These are phyloP conservation scores for Brassica hybrid DNA, from an alignment of 441 rosid genomes.

Conservation along the genomic window DNA sequence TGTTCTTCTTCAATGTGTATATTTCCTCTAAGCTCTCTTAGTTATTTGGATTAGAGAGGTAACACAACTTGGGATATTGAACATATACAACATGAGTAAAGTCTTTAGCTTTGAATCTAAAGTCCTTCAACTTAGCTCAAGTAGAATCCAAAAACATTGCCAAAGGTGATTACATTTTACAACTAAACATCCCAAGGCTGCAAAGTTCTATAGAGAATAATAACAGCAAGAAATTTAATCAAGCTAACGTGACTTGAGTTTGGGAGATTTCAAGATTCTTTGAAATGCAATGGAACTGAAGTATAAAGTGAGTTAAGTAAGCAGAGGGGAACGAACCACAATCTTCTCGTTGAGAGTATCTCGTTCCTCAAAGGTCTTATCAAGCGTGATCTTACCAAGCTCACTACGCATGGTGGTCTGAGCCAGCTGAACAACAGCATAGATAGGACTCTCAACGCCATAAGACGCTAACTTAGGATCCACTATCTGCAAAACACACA, in stretches of 20 bases:
- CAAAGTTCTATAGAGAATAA: neutral
- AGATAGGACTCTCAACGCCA: conserved; percentile 91
- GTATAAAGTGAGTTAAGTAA: neutral
- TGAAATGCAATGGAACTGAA: neutral
- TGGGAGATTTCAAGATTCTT: no score
- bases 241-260: neutral
- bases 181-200: conserved; percentile 20
- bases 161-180: neutral
- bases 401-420: conserved; percentile 99
- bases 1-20: conserved; percentile 18
- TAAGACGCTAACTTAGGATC: conserved; percentile 91
- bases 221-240: neutral
- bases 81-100: neutral
- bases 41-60: conserved; percentile 1
- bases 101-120: neutral
- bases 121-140: neutral
- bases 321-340: conserved; percentile 58
- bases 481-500: conserved; percentile 60
- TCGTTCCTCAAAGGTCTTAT: conserved; percentile 94
- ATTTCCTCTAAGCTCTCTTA: conserved; percentile 5
- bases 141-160: conserved; percentile 2
- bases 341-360: conserved; percentile 93
- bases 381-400: conserved; percentile 94
- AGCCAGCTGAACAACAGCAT: conserved; percentile 91
- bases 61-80: neutral